phyloP scores from a whole-genome alignment of 2,329 filamentous ascomycete genomes.

The Thermothelomyces thermophilus region DNA sequence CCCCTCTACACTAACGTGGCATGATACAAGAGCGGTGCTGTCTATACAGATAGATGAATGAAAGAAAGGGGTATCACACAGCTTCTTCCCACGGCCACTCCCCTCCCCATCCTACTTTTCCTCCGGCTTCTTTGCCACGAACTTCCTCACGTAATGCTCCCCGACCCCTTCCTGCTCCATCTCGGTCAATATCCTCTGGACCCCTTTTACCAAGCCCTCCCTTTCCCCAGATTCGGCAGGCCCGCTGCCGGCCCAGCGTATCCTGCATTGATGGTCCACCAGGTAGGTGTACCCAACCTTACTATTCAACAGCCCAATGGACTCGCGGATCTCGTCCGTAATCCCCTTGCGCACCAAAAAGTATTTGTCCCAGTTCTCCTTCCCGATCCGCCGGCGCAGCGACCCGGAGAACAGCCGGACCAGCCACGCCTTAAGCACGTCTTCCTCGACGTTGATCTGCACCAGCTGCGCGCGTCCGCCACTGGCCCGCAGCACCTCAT shows the following conservation, averaged over 20 bases:
- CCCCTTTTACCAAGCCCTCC: conserved; percentile 57
- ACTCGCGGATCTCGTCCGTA: conserved; percentile 55
- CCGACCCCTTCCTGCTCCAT: conserved; percentile 33
- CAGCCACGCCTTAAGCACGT: conserved; percentile 57
- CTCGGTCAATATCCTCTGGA: conserved; percentile 58
- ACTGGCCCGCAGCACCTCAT: conserved; percentile 47
- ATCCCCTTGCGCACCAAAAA: conserved; percentile 55
- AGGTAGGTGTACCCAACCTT: conserved; percentile 94
- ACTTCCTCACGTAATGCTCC: conserved; percentile 15
- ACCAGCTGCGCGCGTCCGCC: conserved; percentile 62
- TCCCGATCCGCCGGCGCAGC: conserved; percentile 43
- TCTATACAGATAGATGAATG: conserved; percentile 8
- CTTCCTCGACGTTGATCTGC: conserved; percentile 85
- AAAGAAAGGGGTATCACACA: conserved; percentile 14
- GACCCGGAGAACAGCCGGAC: conserved; percentile 50
- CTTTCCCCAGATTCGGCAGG: conserved; percentile 58
- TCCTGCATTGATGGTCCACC: conserved; percentile 77
- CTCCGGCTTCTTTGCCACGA: conserved; percentile 5
- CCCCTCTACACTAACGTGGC: too few relatives aligned
- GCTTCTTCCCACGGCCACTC: background rate
- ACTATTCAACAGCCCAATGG: conserved; percentile 69
- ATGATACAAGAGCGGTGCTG: conserved; percentile 11
- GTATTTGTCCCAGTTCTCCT: conserved; percentile 53
- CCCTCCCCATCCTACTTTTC: conserved; percentile 4
- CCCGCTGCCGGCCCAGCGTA: conserved; percentile 89